phyloP scores from a whole-genome alignment of 2,329 filamentous ascomycete genomes.

The Phoma sp. region DNA sequence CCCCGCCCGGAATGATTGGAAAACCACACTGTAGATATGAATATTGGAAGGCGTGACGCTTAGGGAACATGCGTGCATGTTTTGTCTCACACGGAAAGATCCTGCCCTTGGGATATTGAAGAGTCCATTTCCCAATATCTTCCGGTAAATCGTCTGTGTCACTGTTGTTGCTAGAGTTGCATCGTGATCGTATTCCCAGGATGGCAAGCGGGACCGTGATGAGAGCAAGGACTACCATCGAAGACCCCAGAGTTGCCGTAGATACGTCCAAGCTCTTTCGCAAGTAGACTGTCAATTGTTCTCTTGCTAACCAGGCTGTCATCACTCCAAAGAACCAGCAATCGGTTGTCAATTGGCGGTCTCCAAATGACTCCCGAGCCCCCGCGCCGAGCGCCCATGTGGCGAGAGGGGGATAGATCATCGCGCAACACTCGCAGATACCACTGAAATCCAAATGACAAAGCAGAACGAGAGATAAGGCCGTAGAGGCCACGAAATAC shows the following conservation, averaged over 20 bases:
- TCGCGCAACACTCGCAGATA: constrained; percentile 9
- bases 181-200: constrained; percentile 10
- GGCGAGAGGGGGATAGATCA: constrained; percentile 27
- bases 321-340: constrained; percentile 24
- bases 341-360: constrained; percentile 32
- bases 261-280: constrained; percentile 21
- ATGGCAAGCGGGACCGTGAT: constrained; percentile 22
- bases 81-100: constrained; percentile 71
- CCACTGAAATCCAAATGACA: constrained; percentile 1
- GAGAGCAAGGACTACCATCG: constrained; percentile 10
- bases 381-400: constrained; percentile 29
- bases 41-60: constrained; percentile 72
- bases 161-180: neutral
- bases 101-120: constrained; percentile 43
- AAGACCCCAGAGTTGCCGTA: constrained; percentile 2
- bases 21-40: constrained; percentile 74
- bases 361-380: constrained; percentile 25
- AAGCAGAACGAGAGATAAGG: neutral
- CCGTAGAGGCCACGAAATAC: constrained; percentile 5
- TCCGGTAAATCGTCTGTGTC: neutral
- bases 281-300: constrained; percentile 12
- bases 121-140: constrained; percentile 17
- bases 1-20: constrained; percentile 68
- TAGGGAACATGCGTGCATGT: constrained; percentile 72
- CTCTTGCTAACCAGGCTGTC: constrained; percentile 16